Evolutionary conservation across 1,139 yeast genomes (phyloP), one percentile per base, ranked within the genome.

Genomic region (Debaryomyces subglobosus): DNA sequence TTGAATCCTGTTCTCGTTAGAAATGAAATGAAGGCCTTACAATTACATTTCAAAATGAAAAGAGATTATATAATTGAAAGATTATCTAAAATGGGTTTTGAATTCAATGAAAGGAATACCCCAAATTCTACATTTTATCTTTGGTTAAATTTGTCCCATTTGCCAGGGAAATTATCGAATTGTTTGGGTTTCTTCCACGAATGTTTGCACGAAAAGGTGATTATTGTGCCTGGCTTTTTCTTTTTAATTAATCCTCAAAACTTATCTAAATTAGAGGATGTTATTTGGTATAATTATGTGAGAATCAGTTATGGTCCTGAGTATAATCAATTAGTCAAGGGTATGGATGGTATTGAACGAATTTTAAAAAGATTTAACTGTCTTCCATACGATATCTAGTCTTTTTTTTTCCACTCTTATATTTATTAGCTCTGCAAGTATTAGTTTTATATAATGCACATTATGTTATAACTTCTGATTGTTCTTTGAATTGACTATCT

Each of bases 121-220:
- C 89, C 89, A 23, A 82, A 82, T 58, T 79, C 86, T 8, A 83
- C 89, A 1, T 84, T 84, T 60, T 84, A 83, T 61, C 69, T 83
- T 46, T 84, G 88, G 89, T 72, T 83, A 44, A 84, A 83, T 57
- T 71, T 83, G 47, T 69, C 79, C 16, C 84, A 78, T 55, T 72
- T 84, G 48, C 86, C 87, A 1, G 81, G 82, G 1, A 83, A 83
- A 59, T 69, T 83, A 49, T 73, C 82, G 49, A 82, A 83, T 58
- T 81, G 86, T 58, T 71, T 83, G 45, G 87, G 88, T 0, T 84
- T 84, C 57, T 84, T 84, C 77, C 88, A 84, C 60, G 89, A 83
- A 61, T 82, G 86, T 55, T 69, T 84, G 44, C 86, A 82, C 58
- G 86, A 83, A 54, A 77, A 76, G 57, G 85, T 82, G 13, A 84